Evolutionary conservation across 371 early-diverging fungal genomes (phyloP), one percentile per base, ranked within the genome.

Genomic region (Choanephora cucurbitarum): DNA sequence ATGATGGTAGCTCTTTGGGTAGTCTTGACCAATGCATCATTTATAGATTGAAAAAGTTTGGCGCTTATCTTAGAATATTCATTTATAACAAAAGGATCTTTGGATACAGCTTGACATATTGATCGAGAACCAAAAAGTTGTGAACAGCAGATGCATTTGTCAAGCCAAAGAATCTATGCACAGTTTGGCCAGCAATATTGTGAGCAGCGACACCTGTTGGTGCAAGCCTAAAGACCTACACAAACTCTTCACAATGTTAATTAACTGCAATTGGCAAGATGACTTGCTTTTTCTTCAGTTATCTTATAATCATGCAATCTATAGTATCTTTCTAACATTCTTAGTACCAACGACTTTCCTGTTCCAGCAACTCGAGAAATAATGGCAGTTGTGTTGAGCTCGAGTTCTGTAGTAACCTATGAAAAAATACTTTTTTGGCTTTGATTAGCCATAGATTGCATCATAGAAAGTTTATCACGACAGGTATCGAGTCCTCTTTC

Each of bases 41-140:
- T 19, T 2, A 54, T 34, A 5, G 17, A 22, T 14, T 44, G 4
- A 1, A 54, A 1, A 2, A 45, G 23, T n/a, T 10, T 9, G 0
- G 8, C 3, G n/a, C 46, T 37, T 1, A 54, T 45, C 54, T 45
- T 54, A 4, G 37, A 45, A 21, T 23, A 21, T 54, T 54, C 54
- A 39, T 54, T 45, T 2, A 45, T 46, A 45, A 23, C 18, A 54
- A 22, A 23, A 54, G 17, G 2, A 15, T 17, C 7, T 46, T 34
- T 18, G 31, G 5, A 43, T 54, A 54, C 1, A 54, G 6, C 39
- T 54, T 45, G 15, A 54, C 23, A 24, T 17, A 37, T 37, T 44
- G n/a, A 5, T 39, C 24, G 28, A 28, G 28, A 28, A 28, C 28
- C 28, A 28, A 28, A 19, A 44, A 44, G 21, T 44, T 44, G 11